Evolutionary conservation across 1,139 yeast species (phyloP), one percentile per base, ranked within the genome.

Genomic region (Saccharomyces pastorianus): DNA sequence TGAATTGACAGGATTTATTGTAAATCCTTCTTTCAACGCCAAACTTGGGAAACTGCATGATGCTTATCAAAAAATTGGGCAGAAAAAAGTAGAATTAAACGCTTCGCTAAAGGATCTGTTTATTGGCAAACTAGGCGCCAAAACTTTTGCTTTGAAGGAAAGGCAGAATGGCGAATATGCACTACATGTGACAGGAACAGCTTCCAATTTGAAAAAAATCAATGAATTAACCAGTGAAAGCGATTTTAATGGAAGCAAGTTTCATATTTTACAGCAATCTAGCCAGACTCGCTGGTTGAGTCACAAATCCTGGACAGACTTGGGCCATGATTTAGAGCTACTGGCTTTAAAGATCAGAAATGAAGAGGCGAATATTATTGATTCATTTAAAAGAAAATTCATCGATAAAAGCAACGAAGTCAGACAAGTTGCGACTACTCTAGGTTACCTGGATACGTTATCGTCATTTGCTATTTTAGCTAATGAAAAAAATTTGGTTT

Each of bases 391-490:
- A 27, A 57, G 54, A 4, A 59, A 60, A 48, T 72, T 73, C 42
- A 59, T 73, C 4, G 53, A 57, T 2, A 61, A 59, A 44, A 65
- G 73, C 51, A 48, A 64, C 41, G 56, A 62, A 6, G 58, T 73
- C 11, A 59, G 76, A 50, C 52, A 58, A 17, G 61, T 70, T 32
- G 64, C 73, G 11, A 61, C 64, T 48, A 63, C 76, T 49, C 72
- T 84, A 27, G 96, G 89, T 59, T 79, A 78, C 55, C 65, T 91
- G 6, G 99, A 93, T 68, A 83, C 86, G 0, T 75, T 87, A 0
- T 71, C 82, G 6, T 85, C 96, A 0, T 88, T 93, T 69, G 84
- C 96, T 0, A 71, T 73, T 1, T 68, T 91, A 5, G 85, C 97
- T 0, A 68, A 71, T 26, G 96, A 88, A 60, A 78, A 79, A 54